Evolutionary conservation across 768 basidiomycete genomes (phyloP), one percentile per base, ranked within the genome.

Genomic region (Austroboletus eburneus): DNA sequence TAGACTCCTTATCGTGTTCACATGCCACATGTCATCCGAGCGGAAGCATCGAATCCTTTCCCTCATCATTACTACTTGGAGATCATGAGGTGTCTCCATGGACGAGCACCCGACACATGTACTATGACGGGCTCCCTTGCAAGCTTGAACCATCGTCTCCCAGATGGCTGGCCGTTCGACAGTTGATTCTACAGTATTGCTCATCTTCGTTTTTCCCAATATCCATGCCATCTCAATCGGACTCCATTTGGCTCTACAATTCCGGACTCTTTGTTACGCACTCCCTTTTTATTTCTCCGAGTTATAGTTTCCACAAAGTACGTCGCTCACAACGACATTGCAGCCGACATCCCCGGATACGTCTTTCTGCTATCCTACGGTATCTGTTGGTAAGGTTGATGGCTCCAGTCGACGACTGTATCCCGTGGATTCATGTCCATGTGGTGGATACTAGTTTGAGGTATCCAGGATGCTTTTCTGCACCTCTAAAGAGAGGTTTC

Each of bases 401-500:
- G 27, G 23, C 37, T 34, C 12, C 13, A 14, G 12, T 34, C 9
- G 7, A 18, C 29, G n/a, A n/a, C 23, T 25, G 17, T n/a, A 4
- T 45, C 33, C 23, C 39, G 16, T 49, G 44, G 6, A 5, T 33
- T 14, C 14, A 7, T 10, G 3, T 13, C 43, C 46, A 49, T 21
- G 39, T 39, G 39, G 30, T 27, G 37, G 20, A 29, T 10, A 12
- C 23, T 43, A 17, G 29, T 39, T 5, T 24, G 25, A 29, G 27
- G 27, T 5, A 27, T 5, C 27, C 42, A 13, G 20, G 20, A 24
- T n/a, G 18, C 33, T 46, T 39, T 32, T 0, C 29, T 45, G 20
- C 17, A 5, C 13, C 21, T 21, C 46, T 54, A 57, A 61, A 59
- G 43, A 57, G 23, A 39, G 9, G 1, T 9, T 4, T 9, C 2